Evolutionary conservation across 2,329 filamentous ascomycete species (phyloP), one percentile per base, ranked within the genome.

Genomic region (Scortechinia acanthostroma): DNA sequence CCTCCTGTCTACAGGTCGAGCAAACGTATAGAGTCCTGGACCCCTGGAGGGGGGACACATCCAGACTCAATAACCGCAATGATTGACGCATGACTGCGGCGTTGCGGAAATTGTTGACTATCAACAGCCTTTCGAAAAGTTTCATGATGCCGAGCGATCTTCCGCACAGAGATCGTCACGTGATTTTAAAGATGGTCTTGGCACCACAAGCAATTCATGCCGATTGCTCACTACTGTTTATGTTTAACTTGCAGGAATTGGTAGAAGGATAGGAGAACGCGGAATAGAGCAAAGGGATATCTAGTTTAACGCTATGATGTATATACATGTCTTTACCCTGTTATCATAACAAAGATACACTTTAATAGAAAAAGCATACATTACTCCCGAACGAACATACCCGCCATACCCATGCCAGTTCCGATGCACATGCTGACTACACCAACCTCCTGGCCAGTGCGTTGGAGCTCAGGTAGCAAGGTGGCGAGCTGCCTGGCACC

Each of bases 401-500:
- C 78, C 2, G 80, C 81, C 77, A 87, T 86, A 15, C 83, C 83
- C 82, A 88, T 88, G n/a, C 84, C 84, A 0, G 86, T 89, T 15
- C 86, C 86, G 48, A 90, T 79, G 62, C 91, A 96, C 88, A 96
- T 95, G 57, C 86, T 93, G 46, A 95, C 78, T 40, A 95, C 88
- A 52, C 91, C 90, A 42, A 95, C 70, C 62, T 91, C 74, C 47
- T 86, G 74, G 1, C 80, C 76, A 45, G 73, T 74, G 53, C 87
- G 64, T 64, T 79, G 68, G 79, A 87, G 58, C 69, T 85, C 73
- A 64, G 77, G 60, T 68, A 95, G 59, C 70, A 77, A 54, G 74
- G 53, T 52, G 91, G 62, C 43, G 87, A 91, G 42, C 80, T 80
- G 35, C 52, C 91, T 73, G 22, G 86, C 88, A 23, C 88, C 89